A percentile compares a stretch with the other conserved stretches of the same genome.
phyloP scores from a whole-genome alignment of 2,329 filamentous ascomycete genomes.

The Dryadomyces quercus-mongolicae region DNA sequence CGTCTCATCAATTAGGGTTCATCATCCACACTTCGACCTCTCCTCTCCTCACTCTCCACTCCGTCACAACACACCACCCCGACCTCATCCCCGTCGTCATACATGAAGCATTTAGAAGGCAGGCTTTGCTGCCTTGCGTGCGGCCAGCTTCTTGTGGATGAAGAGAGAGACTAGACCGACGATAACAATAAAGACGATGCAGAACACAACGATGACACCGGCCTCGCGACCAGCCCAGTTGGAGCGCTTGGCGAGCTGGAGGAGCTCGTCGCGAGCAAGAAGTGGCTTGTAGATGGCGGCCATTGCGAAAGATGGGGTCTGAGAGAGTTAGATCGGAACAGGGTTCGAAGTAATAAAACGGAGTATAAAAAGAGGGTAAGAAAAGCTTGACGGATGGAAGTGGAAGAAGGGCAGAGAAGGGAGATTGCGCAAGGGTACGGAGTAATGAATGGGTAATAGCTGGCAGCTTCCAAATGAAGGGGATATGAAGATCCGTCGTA shows the following conservation, averaged over 20 bases:
- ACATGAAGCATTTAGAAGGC: slow-evolving; percentile 10
- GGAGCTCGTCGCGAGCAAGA: slow-evolving; percentile 19
- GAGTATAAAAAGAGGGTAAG: too few relatives aligned
- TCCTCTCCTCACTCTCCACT: neutral
- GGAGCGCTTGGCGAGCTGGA: slow-evolving; percentile 39
- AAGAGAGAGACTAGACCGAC: slow-evolving; percentile 37
- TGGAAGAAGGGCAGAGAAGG: neutral
- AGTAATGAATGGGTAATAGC: too few relatives aligned
- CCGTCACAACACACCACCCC: neutral
- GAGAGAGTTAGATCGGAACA: neutral
- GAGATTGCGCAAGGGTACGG: too few relatives aligned
- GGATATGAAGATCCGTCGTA: neutral
- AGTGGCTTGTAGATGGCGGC: slow-evolving; percentile 20
- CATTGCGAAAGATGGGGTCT: slow-evolving; percentile 17
- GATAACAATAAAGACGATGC: slow-evolving; percentile 44
- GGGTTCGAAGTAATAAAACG: too few relatives aligned
- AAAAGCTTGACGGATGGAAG: neutral
- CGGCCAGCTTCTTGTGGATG: slow-evolving; percentile 22
- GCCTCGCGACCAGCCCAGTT: slow-evolving; percentile 46
- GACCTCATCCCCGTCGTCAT: neutral
- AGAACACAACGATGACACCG: slow-evolving; percentile 51
- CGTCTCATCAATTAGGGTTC: slow-evolving; percentile 4
- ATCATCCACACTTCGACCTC: neutral
- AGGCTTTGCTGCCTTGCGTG: slow-evolving; percentile 17
- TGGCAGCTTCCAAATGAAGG: neutral